A percentile compares a stretch with the other conserved stretches of the same genome.
Evolutionary conservation across 164 flowering plant species (phyloP).

Genomic region (Paratinospora sagittata): DNA sequence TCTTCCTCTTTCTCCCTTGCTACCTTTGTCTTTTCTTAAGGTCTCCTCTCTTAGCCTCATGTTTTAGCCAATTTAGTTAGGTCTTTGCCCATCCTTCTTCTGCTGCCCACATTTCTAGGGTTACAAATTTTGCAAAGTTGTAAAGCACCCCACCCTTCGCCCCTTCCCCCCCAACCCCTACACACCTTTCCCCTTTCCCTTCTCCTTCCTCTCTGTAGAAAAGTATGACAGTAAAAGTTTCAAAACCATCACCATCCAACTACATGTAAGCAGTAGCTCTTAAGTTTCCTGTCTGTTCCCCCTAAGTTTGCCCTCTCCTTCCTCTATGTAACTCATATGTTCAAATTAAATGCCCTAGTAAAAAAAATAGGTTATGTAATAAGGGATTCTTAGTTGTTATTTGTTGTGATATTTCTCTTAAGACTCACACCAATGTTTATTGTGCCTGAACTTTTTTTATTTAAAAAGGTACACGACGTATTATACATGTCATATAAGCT

Average conservation of each 20-base stretch:
- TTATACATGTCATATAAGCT: too few relatives aligned
- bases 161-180: too few relatives aligned
- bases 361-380: too few relatives aligned
- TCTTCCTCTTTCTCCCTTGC: slow-evolving; percentile 10
- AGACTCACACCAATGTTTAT: too few relatives aligned
- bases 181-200: not conserved
- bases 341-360: not conserved
- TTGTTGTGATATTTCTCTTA: too few relatives aligned
- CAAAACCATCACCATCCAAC: slow-evolving; percentile 21
- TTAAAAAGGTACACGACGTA: too few relatives aligned
- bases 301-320: slow-evolving; percentile 8
- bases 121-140: slow-evolving; percentile 8
- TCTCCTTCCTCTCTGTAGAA: slow-evolving; percentile 1
- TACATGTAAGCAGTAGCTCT: slow-evolving; percentile 9
- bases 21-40: slow-evolving; percentile 36
- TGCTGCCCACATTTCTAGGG: slow-evolving; percentile 23
- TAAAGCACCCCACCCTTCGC: not conserved
- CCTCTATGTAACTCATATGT: not conserved
- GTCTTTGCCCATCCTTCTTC: slow-evolving; percentile 5
- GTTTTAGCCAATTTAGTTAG: slow-evolving; percentile 25
- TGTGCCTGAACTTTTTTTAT: too few relatives aligned
- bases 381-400: too few relatives aligned
- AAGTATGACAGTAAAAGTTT: slow-evolving; percentile 16
- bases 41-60: slow-evolving; percentile 16
- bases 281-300: slow-evolving; percentile 14